Base-by-base conservation (phyloP, 2,329 filamentous ascomycete genomes). In the Domatiomyces catenatus region DNA sequence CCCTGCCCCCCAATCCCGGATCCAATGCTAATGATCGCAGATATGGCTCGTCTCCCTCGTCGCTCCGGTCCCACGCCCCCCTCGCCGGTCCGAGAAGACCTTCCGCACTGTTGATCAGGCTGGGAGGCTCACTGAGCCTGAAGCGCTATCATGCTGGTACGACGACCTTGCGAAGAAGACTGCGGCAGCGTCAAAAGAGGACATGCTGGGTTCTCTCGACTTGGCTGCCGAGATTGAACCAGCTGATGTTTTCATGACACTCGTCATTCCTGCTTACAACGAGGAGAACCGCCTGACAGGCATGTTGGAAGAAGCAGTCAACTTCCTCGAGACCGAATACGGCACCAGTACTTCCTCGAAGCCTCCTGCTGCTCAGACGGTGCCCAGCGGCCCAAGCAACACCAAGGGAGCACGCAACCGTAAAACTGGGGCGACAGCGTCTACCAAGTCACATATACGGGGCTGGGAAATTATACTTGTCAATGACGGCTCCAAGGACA, bases 251-350 rank as follows among this genome's bases (percentile, higher is more conserved):
- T 84, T 84, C 64, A 80, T 98, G 72, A 92, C 85, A 49, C 81
- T 96, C 6, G 87, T 98, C 0, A 83, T 98, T 44, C 92, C 92
- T 0, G 92, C 92, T 8, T 98, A 88, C 75, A 98, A 98, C 59
- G 92, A 98, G 63, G 83, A 90, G 64, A 75, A 84, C 52, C 81
- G 92, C 26, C 75, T 98, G 46, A 75, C 80, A 10, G 83, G 82
- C 8, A 94, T 94, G 69, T 74, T 98, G 10, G 82, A 93, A 62
- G 92, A 98, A 67, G 88, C 92, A 1, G 83, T 96, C 22, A 80
- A 80, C 47, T 94, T 89, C 64, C 75, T 98, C 8, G 84, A 94
- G 65, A 70, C 74, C 47, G 76, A 82, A 56, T 90, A 93, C 62
- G 86, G 86, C 10, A 69, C 69, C 2, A 59, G 67, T 15, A 50